Evolutionary conservation across 805 yeast genomes (phyloP), one percentile per base, ranked within the genome.

Genomic region (Lipomyces kockii): DNA sequence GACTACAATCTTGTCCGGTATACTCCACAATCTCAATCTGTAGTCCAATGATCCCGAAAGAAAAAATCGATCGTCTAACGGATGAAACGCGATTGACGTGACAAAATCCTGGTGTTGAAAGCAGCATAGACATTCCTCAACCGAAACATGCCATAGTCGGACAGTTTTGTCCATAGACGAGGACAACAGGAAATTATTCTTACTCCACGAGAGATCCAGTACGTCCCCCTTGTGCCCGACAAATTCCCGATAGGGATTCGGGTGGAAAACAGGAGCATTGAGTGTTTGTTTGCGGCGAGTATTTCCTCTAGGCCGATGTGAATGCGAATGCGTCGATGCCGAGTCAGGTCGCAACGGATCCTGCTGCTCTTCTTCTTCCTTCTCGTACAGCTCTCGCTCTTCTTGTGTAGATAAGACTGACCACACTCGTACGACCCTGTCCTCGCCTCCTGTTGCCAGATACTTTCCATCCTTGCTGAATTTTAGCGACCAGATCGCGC

Each of bases 151-250:
- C 97, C 98, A 93, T 58, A 93, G 79, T 70, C 86, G 85, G 1
- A 87, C 97, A 0, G 96, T 89, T 70, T 86, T 84, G 78, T 93
- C 98, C 89, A 90, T 89, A 1, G 97, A 89, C 2, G 95, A 88
- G 0, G 95, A 83, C 0, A 92, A 76, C 37, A 94, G 76, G 72
- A 93, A 93, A 75, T 89, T 89, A 78, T 92, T 92, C 73, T 88
- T 89, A 61, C 96, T 89, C 98, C 98, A 93, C 73, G 90, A 91
- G 43, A 93, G 75, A 11, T 90, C 86, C n/a, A 91, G 77, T 17
- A 94, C 83, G 66, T 91, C 89, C 58, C 84, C 85, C 0, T 84
- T 77, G 77, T 94, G 98, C 20, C 90, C 95, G 54, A 76, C 78
- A 69, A 86, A 89, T 14, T 83, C 83, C 37, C 85, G 82, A 17